These are phyloP conservation scores for Dictyophora rubrovolvata DNA, from an alignment of 768 basidiomycete species.

Conservation along the genomic window DNA sequence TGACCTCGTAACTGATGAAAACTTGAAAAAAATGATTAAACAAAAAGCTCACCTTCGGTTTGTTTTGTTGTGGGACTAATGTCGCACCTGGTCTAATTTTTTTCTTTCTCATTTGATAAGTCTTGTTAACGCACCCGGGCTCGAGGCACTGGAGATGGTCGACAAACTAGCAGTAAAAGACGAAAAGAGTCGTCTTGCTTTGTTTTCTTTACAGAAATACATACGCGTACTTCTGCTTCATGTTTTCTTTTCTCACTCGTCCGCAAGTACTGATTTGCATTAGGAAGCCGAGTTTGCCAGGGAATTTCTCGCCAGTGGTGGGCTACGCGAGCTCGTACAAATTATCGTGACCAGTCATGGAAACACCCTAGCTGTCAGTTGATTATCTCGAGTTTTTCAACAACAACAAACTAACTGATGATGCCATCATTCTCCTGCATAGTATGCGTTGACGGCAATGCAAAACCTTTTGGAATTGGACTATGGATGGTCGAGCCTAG, in stretches of 20 bases:
- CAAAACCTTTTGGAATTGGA: constrained; percentile 84
- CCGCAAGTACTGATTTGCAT: not conserved
- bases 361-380: constrained; percentile 73
- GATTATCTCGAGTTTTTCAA: not conserved
- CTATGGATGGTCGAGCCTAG: constrained; percentile 71
- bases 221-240: constrained; percentile 46
- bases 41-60: constrained; percentile 71
- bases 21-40: constrained; percentile 72
- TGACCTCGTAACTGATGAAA: constrained; percentile 80
- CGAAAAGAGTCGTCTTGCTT: constrained; percentile 50
- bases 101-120: constrained; percentile 30
- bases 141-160: constrained; percentile 70
- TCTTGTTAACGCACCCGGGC: constrained; percentile 67
- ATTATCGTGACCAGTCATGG: constrained; percentile 61
- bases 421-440: not conserved
- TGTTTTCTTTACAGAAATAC: constrained; percentile 72
- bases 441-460: constrained; percentile 82
- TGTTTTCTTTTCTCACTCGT: not conserved
- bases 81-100: not conserved
- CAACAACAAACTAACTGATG: not conserved
- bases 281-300: constrained; percentile 79
- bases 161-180: constrained; percentile 56
- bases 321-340: constrained; percentile 58
- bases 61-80: constrained; percentile 17
- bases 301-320: constrained; percentile 67